A percentile compares a stretch with the other conserved stretches of the same genome.
These are phyloP conservation scores for Potentilla sterilis DNA, from an alignment of 306 rosid genomes.

Conservation along the genomic window DNA sequence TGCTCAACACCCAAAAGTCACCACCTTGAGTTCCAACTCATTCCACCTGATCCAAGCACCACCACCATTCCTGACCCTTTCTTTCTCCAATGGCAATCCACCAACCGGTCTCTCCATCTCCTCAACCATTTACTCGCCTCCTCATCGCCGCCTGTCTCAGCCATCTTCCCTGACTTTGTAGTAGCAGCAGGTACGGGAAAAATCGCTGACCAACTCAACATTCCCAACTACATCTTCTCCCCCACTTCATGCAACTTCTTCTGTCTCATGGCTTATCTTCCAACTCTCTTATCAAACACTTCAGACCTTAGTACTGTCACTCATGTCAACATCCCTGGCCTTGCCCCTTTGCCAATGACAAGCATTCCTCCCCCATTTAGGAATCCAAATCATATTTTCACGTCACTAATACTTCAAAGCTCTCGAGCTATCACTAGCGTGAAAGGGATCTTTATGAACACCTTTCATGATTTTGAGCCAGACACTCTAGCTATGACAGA, in stretches of 20 bases:
- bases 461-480: constrained; percentile 10
- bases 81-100: constrained; percentile 29
- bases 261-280: constrained; percentile 19
- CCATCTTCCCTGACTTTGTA: constrained; percentile 8
- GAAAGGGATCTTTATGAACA: constrained; percentile 18
- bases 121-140: constrained; percentile 21
- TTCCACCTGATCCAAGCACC: not conserved
- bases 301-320: not conserved
- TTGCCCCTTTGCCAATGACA: constrained; percentile 1
- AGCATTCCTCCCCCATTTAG: constrained; percentile 24
- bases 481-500: constrained; percentile 18
- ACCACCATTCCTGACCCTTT: constrained; percentile 22
- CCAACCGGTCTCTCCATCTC: constrained; percentile 12
- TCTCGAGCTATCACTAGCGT: constrained; percentile 4
- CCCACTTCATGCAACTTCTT: constrained; percentile 21
- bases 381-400: constrained; percentile 25
- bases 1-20: constrained; percentile 19
- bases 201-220: constrained; percentile 14
- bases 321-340: constrained; percentile 15
- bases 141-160: constrained; percentile 19
- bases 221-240: constrained; percentile 18
- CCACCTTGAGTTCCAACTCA: constrained; percentile 16
- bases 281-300: constrained; percentile 5
- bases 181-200: not conserved
- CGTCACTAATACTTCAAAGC: not conserved